phyloP scores from a whole-genome alignment of 768 basidiomycete species.

The Suillus cothurnatus region DNA sequence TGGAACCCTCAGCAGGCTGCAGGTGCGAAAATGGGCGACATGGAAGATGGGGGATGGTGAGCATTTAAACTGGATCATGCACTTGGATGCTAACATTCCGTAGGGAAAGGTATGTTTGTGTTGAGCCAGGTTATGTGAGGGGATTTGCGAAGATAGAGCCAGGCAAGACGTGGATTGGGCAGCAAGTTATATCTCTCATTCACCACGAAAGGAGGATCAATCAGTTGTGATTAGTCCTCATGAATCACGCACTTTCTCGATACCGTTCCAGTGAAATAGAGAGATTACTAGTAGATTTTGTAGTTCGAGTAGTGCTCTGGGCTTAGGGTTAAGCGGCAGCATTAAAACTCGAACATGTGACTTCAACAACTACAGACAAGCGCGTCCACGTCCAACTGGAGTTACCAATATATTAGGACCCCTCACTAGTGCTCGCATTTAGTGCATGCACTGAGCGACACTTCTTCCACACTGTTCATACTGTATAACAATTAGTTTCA shows the following conservation, averaged over 20 bases:
- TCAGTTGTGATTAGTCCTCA: constrained; percentile 13
- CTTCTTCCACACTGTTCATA: background rate
- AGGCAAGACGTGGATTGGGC: constrained; percentile 75
- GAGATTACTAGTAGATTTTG: background rate
- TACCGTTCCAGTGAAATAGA: background rate
- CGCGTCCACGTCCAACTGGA: too few species aligned
- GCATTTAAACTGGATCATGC: constrained; percentile 22
- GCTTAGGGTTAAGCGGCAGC: too few species aligned
- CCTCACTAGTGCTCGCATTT: background rate
- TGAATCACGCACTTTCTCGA: background rate
- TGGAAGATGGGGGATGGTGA: constrained; percentile 89
- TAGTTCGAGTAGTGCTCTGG: too few species aligned
- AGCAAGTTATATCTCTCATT: constrained; percentile 64
- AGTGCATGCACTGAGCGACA: background rate
- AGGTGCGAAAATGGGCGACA: constrained; percentile 79
- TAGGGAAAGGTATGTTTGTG: constrained; percentile 86
- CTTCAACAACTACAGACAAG: too few species aligned
- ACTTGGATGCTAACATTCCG: constrained; percentile 9
- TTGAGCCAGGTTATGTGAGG: constrained; percentile 86
- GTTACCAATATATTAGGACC: too few species aligned
- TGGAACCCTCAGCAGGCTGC: constrained; percentile 87
- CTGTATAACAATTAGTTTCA: background rate
- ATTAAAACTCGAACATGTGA: too few species aligned
- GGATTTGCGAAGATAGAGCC: constrained; percentile 67
- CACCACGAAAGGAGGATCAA: constrained; percentile 31